phyloP scores from a whole-genome alignment of 257 asterid genomes.

The Nicotiana otophora region DNA sequence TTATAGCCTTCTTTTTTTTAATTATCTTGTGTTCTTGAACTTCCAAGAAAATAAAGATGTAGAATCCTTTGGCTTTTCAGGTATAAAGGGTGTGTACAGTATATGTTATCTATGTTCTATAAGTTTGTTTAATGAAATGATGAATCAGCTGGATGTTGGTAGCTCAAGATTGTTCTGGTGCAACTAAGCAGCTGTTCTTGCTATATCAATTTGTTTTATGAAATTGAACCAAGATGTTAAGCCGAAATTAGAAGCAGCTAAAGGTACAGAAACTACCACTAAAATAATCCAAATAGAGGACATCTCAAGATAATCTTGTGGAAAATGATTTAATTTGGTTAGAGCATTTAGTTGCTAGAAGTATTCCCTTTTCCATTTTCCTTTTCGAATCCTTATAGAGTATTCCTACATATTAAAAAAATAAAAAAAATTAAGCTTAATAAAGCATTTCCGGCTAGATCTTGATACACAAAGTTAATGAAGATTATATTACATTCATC shows the following conservation, averaged over 20 bases:
- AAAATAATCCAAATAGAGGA: too few relatives aligned
- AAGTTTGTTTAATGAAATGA: neutral
- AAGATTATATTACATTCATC: neutral
- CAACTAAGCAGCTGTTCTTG: neutral
- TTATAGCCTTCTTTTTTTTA: neutral
- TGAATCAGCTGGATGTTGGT: neutral
- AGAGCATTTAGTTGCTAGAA: too few relatives aligned
- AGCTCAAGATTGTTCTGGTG: neutral
- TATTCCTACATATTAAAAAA: too few relatives aligned
- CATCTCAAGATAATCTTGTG: neutral
- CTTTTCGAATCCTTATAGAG: too few relatives aligned
- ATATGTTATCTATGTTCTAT: neutral
- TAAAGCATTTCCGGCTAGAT: neutral
- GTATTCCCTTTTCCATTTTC: too few relatives aligned
- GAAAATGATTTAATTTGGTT: neutral
- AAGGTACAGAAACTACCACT: too few relatives aligned
- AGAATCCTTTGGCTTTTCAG: neutral
- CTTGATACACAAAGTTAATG: neutral
- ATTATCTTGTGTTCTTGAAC: neutral
- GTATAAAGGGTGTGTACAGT: neutral
- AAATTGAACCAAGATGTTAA: too few relatives aligned
- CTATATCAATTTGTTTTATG: neutral
- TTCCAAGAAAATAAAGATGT: neutral
- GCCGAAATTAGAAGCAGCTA: too few relatives aligned
- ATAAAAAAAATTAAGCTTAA: too few relatives aligned